Evolutionary conservation across 2,329 filamentous ascomycete species (phyloP), one percentile per base, ranked within the genome.

Genomic region (Fusarium guadeloupense): DNA sequence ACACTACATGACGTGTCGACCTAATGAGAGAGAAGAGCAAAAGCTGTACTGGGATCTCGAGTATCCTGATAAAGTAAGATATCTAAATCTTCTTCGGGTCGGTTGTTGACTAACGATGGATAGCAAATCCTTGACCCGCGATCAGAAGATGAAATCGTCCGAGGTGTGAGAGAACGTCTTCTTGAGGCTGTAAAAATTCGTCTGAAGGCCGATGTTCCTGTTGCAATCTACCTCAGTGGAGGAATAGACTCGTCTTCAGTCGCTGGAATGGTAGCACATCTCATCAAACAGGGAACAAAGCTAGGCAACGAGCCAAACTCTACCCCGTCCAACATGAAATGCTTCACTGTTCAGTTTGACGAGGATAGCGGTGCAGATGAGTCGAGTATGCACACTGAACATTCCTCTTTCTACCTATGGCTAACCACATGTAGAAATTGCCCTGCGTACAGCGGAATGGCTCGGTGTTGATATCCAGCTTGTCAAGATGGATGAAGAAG

Each of bases 401-500:
- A 33, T 3, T 9, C 8, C 6, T 16, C 14, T 9, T 20, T 4
- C 2, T 26, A 16, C 2, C 7, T 3, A 10, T 13, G 14, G 8
- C 39, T 50, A 3, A 50, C 6, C 6, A 3, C 1, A 6, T 5
- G 1, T 5, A 50, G 47, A 21, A 23, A 50, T 50, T 30, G 39
- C 47, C 14, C 21, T 21, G 6, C 39, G 39, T 3, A 50, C 47
- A 2, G 30, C 47, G 2, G 47, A 50, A 2, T 50, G 31, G 30
- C 28, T 50, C 5, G 47, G 47, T 3, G 39, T 50, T 1, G 39
- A 50, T 4, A 50, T 50, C 4, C 30, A 50, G 21, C 17, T 50
- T 5, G 39, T 50, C 9, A 50, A 50, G 9, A 50, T 50, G 39
- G 47, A 50, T 14, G 39, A 50, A 35, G 47, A 35, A 4, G 47